Evolutionary conservation across 108 stramenopile genomes (phyloP), one percentile per base, ranked within the genome.

Genomic region (Cyclostephanos invisitatus): DNA sequence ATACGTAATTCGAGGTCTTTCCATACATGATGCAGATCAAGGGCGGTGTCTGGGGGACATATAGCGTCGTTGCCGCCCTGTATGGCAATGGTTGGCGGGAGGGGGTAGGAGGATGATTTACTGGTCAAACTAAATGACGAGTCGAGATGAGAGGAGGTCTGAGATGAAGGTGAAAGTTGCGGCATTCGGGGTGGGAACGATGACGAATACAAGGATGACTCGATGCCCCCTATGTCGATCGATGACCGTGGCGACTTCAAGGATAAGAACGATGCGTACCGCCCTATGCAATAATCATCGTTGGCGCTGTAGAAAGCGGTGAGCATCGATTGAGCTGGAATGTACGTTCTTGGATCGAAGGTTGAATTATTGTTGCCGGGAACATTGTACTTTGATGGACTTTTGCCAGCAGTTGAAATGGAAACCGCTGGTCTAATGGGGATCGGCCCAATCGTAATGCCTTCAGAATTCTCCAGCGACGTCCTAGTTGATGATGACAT

Each of bases 241-340:
- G 46, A 20, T 6, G 49, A 62, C 11, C 47, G 67, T 21, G 67
- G 44, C 3, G 54, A 17, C 7, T 35, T 59, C 35, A 79, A 21
- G 48, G 79, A 71, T 27, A 81, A 36, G 60, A 67, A 83, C 47
- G 63, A 67, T 54, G 28, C 51, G 57, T 75, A 79, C 29, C 53
- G 60, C 44, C 51, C 46, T 36, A 68, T 36, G 22, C 53, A 85
- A 68, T 84, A 82, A 0, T 79, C 83, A 70, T 70, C 68, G 48
- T 93, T 88, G 72, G 66, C 73, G 53, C 86, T 88, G 66, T 90
- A 93, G 50, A 73, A 87, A 59, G 89, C 89, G 25, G 91, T 93
- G 38, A 93, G 65, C 86, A 93, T 90, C n/a, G 83, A 77, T 68
- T 90, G 89, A 15, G 89, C 86, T 18, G 91, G 88, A 49, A 90